Conservation (phyloP, 2,329 filamentous ascomycete species). For the Acephala macrosclerotiorum region DNA sequence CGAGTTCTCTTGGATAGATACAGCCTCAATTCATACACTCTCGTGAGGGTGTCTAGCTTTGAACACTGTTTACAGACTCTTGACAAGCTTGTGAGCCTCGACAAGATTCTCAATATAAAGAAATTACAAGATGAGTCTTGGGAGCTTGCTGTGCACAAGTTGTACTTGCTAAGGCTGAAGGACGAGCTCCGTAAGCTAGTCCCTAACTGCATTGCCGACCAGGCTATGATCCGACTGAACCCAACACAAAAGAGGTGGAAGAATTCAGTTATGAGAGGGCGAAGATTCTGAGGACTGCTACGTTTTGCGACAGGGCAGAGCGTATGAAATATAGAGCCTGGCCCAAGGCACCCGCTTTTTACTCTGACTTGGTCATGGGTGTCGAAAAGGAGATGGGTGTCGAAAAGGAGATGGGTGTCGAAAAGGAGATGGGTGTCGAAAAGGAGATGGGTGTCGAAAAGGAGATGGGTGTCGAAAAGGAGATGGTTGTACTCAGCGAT, state of each 20-base stretch:
- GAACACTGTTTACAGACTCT: slow-evolving; percentile 12
- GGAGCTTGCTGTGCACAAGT: slow-evolving; percentile 19
- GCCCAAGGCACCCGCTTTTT: slow-evolving; percentile 23
- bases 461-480: no score
- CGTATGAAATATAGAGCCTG: not conserved
- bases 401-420: no score
- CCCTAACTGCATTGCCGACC: slow-evolving; percentile 14
- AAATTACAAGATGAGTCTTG: slow-evolving; percentile 18
- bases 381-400: no score
- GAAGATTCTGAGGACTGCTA: slow-evolving; percentile 10
- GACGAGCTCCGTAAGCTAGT: slow-evolving; percentile 10
- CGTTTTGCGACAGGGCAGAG: slow-evolving; percentile 15
- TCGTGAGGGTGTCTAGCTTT: slow-evolving; percentile 17
- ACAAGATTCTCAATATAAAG: slow-evolving; percentile 16
- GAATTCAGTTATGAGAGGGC: slow-evolving; percentile 11
- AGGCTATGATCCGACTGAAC: slow-evolving; percentile 13
- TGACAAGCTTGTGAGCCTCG: slow-evolving; percentile 9
- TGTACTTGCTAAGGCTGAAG: slow-evolving; percentile 13
- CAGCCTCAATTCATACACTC: slow-evolving; percentile 18
- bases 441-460: no score
- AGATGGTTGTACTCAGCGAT: no score
- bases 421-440: no score
- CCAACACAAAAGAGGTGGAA: slow-evolving; percentile 15
- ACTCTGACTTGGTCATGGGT: slow-evolving; percentile 17
- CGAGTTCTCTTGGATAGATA: slow-evolving; percentile 14